phyloP scores from a whole-genome alignment of 2,329 filamentous ascomycete species.

The Exutisphaerella laricina region DNA sequence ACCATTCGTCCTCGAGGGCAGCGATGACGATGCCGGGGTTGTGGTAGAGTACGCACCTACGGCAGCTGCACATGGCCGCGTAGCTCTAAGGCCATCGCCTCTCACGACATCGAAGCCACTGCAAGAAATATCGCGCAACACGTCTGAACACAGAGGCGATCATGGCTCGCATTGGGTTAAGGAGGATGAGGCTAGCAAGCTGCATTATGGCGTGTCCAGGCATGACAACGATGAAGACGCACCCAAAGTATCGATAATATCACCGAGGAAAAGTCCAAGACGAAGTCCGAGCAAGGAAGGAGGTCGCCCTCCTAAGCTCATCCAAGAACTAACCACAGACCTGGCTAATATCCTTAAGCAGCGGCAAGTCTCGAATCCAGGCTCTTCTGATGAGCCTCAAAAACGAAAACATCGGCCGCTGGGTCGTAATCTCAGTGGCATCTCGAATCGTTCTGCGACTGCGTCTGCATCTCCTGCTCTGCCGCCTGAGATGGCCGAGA shows the following conservation, averaged over 20 bases:
- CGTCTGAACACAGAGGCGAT: slow-evolving; percentile 11
- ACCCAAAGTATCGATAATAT: slow-evolving; percentile 2
- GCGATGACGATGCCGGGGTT: slow-evolving; percentile 18
- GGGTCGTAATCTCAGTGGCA: slow-evolving; percentile 28
- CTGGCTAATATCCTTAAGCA: slow-evolving; percentile 22
- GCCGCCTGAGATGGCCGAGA: slow-evolving; percentile 7
- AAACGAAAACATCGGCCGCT: slow-evolving; percentile 29
- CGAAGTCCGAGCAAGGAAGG: slow-evolving; percentile 11
- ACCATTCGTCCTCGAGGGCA: slow-evolving; percentile 30
- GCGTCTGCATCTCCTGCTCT: slow-evolving; percentile 11
- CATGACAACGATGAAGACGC: background rate
- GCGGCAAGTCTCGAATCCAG: slow-evolving; percentile 11
- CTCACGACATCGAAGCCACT: slow-evolving; percentile 19
- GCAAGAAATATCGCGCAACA: slow-evolving; percentile 29
- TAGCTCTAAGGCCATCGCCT: slow-evolving; percentile 4
- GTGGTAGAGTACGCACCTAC: slow-evolving; percentile 4
- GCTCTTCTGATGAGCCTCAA: slow-evolving; percentile 9
- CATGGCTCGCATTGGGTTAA: background rate
- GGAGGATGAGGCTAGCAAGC: background rate
- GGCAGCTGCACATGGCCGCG: background rate
- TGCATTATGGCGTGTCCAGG: too few relatives aligned
- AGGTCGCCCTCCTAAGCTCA: slow-evolving; percentile 8
- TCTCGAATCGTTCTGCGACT: slow-evolving; percentile 21
- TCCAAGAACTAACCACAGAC: slow-evolving; percentile 20
- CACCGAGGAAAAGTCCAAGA: slow-evolving; percentile 5